Evolutionary conservation across 2,329 filamentous ascomycete species (phyloP).

Genomic region (Venturia carpophila): DNA sequence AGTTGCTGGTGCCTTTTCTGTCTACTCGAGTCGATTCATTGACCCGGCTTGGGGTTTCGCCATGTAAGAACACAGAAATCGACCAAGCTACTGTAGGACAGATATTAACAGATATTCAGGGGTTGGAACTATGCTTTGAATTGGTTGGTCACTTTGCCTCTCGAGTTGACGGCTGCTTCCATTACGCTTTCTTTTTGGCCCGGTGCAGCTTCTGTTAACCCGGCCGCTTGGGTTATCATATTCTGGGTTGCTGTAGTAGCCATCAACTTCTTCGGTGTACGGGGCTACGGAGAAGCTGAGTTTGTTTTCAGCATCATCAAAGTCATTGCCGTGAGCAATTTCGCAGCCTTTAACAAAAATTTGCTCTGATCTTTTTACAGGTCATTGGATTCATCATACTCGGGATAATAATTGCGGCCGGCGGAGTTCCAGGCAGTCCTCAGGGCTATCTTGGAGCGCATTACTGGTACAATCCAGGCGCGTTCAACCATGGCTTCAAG

Average conservation of each 20-base stretch:
- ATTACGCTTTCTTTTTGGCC: conserved; percentile 81
- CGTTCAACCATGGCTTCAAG: conserved; percentile 76
- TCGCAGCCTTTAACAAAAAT: conserved; percentile 60
- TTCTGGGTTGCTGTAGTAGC: conserved; percentile 67
- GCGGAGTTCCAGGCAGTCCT: conserved; percentile 54
- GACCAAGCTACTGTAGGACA: conserved; percentile 50
- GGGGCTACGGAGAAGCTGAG: conserved; percentile 82
- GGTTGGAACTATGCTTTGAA: conserved; percentile 65
- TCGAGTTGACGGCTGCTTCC: conserved; percentile 81
- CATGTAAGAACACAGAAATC: conserved; percentile 61
- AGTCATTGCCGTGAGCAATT: conserved; percentile 68
- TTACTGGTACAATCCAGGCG: conserved; percentile 66
- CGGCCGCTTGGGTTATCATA: conserved; percentile 69
- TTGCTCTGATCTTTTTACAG: conserved; percentile 27
- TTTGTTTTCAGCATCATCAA: conserved; percentile 84
- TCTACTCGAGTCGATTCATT: conserved; percentile 84
- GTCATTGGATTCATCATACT: conserved; percentile 52
- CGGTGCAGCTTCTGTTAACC: conserved; percentile 37
- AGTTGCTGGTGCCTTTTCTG: conserved; percentile 83
- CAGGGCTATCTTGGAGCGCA: conserved; percentile 69
- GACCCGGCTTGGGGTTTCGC: conserved; percentile 93
- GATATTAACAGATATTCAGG: not conserved
- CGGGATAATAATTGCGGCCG: conserved; percentile 77
- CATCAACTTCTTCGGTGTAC: conserved; percentile 85
- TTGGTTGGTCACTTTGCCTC: conserved; percentile 74